phyloP scores from a whole-genome alignment of 2,329 filamentous ascomycete species.

The Blumeria graminis region DNA sequence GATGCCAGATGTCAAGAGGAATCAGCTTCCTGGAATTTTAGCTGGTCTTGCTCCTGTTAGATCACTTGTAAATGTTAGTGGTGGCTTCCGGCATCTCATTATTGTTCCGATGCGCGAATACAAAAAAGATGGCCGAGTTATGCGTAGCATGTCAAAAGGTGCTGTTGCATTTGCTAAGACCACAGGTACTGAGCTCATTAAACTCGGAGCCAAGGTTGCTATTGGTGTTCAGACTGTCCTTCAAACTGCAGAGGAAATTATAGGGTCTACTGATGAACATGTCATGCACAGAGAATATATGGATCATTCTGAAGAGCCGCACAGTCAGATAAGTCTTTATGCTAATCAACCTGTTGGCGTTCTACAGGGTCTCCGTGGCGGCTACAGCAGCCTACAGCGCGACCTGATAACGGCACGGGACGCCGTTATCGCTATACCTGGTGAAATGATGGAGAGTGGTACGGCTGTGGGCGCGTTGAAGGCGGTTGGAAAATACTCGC shows the following conservation, averaged over 20 bases:
- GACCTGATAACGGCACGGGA: conserved; percentile 74
- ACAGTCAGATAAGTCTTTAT: conserved; percentile 68
- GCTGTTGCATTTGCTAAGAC: conserved; percentile 76
- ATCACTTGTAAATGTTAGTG: conserved; percentile 73
- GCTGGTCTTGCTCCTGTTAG: conserved; percentile 78
- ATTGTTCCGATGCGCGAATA: conserved; percentile 84
- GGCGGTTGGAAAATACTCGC: conserved; percentile 57
- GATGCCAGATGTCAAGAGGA: conserved; percentile 77
- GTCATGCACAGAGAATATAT: neutral
- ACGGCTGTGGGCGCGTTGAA: conserved; percentile 58
- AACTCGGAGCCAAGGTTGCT: conserved; percentile 78
- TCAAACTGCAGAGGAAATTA: conserved; percentile 63
- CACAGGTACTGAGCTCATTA: conserved; percentile 82
- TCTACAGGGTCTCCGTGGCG: conserved; percentile 61
- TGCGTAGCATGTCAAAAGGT: conserved; percentile 80
- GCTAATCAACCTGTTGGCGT: conserved; percentile 85
- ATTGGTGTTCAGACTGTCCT: conserved; percentile 88
- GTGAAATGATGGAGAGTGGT: conserved; percentile 68
- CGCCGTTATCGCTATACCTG: conserved; percentile 83
- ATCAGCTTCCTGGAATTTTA: conserved; percentile 72
- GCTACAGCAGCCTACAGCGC: conserved; percentile 58
- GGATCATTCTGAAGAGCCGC: conserved; percentile 42
- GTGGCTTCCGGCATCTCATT: conserved; percentile 64
- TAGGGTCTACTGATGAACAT: conserved; percentile 20
- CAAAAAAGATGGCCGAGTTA: conserved; percentile 73